These are phyloP conservation scores for Helenozyma rhizophorensis DNA, from an alignment of 805 yeast genomes.

Conservation along the genomic window DNA sequence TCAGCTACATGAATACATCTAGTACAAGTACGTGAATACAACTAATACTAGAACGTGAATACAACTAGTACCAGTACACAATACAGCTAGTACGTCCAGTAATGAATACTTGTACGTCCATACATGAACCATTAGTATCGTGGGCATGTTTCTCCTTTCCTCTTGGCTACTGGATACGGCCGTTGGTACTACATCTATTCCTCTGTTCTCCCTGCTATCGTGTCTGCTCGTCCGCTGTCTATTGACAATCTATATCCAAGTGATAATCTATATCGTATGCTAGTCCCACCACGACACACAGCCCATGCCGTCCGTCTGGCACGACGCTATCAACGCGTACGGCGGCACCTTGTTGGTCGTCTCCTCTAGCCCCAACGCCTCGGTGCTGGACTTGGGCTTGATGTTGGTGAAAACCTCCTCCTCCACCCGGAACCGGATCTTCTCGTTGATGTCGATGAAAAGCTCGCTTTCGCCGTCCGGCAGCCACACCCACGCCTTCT, in stretches of 20 bases:
- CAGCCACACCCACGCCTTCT: constrained; percentile 96
- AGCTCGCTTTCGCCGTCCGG: constrained; percentile 69
- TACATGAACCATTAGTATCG: too few relatives aligned
- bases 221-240: too few relatives aligned
- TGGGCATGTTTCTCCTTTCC: too few relatives aligned
- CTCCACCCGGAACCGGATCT: constrained; percentile 86
- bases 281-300: constrained; percentile 94
- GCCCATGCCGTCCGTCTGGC: constrained; percentile 97
- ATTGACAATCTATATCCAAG: background rate
- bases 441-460: constrained; percentile 86
- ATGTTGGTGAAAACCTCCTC: constrained; percentile 81
- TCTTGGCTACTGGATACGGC: too few relatives aligned
- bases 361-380: constrained; percentile 38
- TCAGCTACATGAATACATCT: background rate
- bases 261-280: too few relatives aligned
- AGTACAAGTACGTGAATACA: background rate
- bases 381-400: constrained; percentile 70
- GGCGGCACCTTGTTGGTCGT: constrained; percentile 57
- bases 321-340: constrained; percentile 80
- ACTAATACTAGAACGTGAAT: background rate
- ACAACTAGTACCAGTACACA: too few relatives aligned
- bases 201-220: too few relatives aligned
- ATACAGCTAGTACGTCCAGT: too few relatives aligned
- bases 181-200: too few relatives aligned
- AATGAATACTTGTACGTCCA: too few relatives aligned